Conservation (phyloP, 2,329 filamentous ascomycete species). For the Pyrenophora tritici-repentis region DNA sequence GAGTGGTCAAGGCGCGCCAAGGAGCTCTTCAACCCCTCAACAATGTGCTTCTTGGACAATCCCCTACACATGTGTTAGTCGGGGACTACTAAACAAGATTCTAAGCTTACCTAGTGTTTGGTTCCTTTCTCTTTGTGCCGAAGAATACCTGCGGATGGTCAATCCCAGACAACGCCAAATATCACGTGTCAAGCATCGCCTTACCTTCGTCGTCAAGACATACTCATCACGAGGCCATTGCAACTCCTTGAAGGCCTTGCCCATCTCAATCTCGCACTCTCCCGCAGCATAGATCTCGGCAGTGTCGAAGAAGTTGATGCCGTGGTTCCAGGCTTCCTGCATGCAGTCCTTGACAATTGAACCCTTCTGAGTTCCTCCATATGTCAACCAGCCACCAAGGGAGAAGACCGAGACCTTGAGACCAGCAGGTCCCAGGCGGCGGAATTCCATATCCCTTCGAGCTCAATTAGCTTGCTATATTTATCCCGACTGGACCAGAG, state of each 20-base stretch:
- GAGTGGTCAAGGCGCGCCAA: conserved; percentile 64
- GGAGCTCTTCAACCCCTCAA: conserved; percentile 64
- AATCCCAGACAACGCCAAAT: background rate
- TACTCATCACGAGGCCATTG: conserved; percentile 52
- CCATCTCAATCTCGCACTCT: conserved; percentile 66
- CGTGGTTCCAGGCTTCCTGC: conserved; percentile 55
- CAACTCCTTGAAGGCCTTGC: conserved; percentile 54
- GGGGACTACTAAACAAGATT: background rate
- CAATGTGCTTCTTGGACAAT: conserved; percentile 56
- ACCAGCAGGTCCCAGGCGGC: conserved; percentile 44
- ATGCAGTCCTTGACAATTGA: conserved; percentile 58
- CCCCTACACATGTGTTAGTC: conserved; percentile 34
- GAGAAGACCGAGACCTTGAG: conserved; percentile 58
- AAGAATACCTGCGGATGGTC: conserved; percentile 53
- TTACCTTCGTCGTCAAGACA: conserved; percentile 34
- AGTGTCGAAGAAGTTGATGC: conserved; percentile 58
- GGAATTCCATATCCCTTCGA: conserved; percentile 45
- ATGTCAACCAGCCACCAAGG: conserved; percentile 54
- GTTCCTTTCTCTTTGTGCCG: conserved; percentile 63
- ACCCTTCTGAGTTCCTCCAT: conserved; percentile 55
- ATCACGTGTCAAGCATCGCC: background rate
- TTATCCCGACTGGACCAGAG: too few species aligned
- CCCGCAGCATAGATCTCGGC: conserved; percentile 62
- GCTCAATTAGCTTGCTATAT: too few species aligned
- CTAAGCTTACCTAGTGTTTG: conserved; percentile 50